A percentile compares a stretch with the other conserved stretches of the same genome.
phyloP scores from a whole-genome alignment of 495 filamentous ascomycete species.

The Penicillium waksmanii region DNA sequence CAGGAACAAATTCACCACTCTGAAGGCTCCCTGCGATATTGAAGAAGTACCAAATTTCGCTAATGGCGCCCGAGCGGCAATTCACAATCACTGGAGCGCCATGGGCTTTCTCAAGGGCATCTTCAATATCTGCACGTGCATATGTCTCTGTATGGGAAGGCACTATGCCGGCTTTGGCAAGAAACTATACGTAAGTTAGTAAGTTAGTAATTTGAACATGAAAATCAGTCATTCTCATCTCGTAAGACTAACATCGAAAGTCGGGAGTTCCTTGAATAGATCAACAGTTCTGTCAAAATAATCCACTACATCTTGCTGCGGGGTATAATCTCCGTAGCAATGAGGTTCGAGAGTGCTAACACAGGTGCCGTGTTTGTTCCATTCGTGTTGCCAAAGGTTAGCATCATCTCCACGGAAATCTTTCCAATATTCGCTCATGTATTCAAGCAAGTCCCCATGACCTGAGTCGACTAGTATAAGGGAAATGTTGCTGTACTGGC shows the following conservation, averaged over 20 bases:
- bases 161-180: slow-evolving; percentile 52
- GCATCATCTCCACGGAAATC: slow-evolving; percentile 66
- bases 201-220: slow-evolving; percentile 7
- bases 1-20: slow-evolving; percentile 72
- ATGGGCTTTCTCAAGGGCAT: slow-evolving; percentile 63
- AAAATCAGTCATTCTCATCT: background rate
- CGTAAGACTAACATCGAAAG: slow-evolving; percentile 42
- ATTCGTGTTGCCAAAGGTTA: slow-evolving; percentile 83
- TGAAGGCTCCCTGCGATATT: slow-evolving; percentile 78
- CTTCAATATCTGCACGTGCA: slow-evolving; percentile 62
- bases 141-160: slow-evolving; percentile 57
- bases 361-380: slow-evolving; percentile 78
- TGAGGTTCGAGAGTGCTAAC: slow-evolving; percentile 64
- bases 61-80: slow-evolving; percentile 62
- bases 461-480: slow-evolving; percentile 64
- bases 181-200: slow-evolving; percentile 32
- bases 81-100: slow-evolving; percentile 70
- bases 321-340: slow-evolving; percentile 72
- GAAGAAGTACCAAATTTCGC: slow-evolving; percentile 87
- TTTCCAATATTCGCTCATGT: slow-evolving; percentile 84
- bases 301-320: slow-evolving; percentile 63
- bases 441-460: slow-evolving; percentile 62
- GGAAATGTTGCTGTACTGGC: slow-evolving; percentile 73
- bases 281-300: slow-evolving; percentile 63
- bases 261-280: slow-evolving; percentile 50